Evolutionary conservation across 1,139 yeast species (phyloP).

Genomic region (Hyphopichia wangnamkhiaoensis): DNA sequence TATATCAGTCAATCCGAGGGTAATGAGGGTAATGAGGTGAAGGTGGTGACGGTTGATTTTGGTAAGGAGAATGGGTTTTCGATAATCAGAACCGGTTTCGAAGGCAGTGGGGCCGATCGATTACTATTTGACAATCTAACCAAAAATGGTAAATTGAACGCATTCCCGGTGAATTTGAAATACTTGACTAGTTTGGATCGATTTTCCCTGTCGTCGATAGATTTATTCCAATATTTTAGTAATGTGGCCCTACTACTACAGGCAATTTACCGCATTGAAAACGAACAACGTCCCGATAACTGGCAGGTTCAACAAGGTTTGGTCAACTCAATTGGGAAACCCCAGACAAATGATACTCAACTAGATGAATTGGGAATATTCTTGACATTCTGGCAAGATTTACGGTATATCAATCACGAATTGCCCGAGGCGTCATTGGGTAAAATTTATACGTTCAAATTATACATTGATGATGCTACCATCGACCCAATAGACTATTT

Average conservation of each 20-base stretch:
- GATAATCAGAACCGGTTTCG: constrained; percentile 2
- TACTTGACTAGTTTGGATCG: constrained; percentile 41
- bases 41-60: constrained; percentile 9
- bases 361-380: constrained; percentile 33
- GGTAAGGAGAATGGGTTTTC: constrained; percentile 6
- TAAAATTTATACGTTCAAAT: constrained; percentile 3
- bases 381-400: constrained; percentile 40
- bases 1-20: constrained; percentile 1
- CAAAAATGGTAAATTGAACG: constrained; percentile 19
- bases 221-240: constrained; percentile 35
- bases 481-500: constrained; percentile 1
- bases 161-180: constrained; percentile 38
- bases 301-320: constrained; percentile 27
- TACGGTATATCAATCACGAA: constrained; percentile 29
- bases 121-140: constrained; percentile 31
- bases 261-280: constrained; percentile 23
- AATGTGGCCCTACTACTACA: constrained; percentile 30
- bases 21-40: constrained; percentile 9
- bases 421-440: constrained; percentile 3
- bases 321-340: constrained; percentile 27
- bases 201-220: constrained; percentile 30
- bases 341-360: constrained; percentile 25
- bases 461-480: constrained; percentile 1
- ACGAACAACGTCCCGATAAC: constrained; percentile 10
- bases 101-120: constrained; percentile 22